Evolutionary conservation across 75 land plant genomes (phyloP), one percentile per base, ranked within the genome.

Genomic region (Sequoiadendron giganteum): DNA sequence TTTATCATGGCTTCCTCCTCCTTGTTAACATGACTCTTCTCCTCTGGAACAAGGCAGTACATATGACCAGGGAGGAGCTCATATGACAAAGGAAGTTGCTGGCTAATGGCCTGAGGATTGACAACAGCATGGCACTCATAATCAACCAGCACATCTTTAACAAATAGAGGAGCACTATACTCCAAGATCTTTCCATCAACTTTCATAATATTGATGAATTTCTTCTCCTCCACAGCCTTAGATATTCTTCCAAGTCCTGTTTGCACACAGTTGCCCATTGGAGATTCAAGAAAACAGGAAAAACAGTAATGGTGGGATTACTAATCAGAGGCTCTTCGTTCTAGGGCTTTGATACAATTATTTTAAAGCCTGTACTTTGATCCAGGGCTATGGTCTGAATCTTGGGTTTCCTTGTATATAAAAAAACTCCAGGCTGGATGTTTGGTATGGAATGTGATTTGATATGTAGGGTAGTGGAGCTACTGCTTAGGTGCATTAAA

Each of bases 151-250:
- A 91, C 36, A 9, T 91, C 91, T 40, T 84, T 91, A 0, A 91
- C 91, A 54, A 78, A 61, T 14, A 76, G 43, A 86, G 88, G 81
- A 18, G 48, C 55, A 40, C 6, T 86, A 86, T 86, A 91, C 34
- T 88, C 88, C 19, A 91, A 58, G 2, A 89, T 38, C 82, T 89
- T 88, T 48, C 91, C 91, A 48, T 91, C 91, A 5, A 18, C 30
- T 85, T 89, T 91, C 70, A 86, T 86, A 9, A 91, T 43, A 85
- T 42, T 47, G 65, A 91, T 86, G 10, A 82, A 48, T 39, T 48
- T 16, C 43, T 81, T 56, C 47, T 72, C 75, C 47, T 79, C 82
- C 9, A 11, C 25, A 48, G 47, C 52, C 84, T 10, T 10, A 13
- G 34, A 82, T 1, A 45, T 0, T 82, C 4, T 19, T 42, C 83